Conservation (phyloP, 78 protist genomes). For the Cavenderia fasciculata region DNA sequence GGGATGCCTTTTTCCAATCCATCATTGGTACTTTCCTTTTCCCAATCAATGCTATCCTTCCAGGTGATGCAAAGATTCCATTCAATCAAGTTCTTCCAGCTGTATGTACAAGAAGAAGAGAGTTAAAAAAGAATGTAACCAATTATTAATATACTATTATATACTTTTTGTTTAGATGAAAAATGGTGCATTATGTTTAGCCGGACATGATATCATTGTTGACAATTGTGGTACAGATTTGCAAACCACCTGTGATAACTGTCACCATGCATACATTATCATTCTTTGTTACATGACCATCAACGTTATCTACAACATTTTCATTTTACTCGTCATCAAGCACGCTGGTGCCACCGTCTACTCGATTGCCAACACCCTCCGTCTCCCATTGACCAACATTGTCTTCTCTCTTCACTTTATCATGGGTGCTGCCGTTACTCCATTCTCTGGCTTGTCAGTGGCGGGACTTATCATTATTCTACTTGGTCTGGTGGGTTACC, state of each 20-base stretch:
- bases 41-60: constrained; percentile 45
- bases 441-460: constrained; percentile 31
- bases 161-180: background rate
- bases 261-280: constrained; percentile 46
- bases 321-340: constrained; percentile 60
- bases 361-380: constrained; percentile 58
- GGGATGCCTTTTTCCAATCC: constrained; percentile 36
- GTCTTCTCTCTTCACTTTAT: constrained; percentile 42
- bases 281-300: constrained; percentile 40
- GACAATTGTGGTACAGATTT: background rate
- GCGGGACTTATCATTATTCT: constrained; percentile 46
- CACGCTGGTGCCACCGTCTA: constrained; percentile 76
- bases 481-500: constrained; percentile 24
- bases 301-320: constrained; percentile 38
- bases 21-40: constrained; percentile 39
- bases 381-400: constrained; percentile 57
- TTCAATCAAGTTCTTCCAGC: constrained; percentile 28
- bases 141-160: background rate
- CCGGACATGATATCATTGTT: background rate
- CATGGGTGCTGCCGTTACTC: background rate
- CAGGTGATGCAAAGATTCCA: constrained; percentile 21
- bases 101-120: constrained; percentile 5
- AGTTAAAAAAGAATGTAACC: too few relatives aligned
- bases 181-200: constrained; percentile 31
- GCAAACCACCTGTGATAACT: constrained; percentile 17